A percentile compares a stretch with the other conserved stretches of the same genome.
These are phyloP conservation scores for Chaetothyriales sp. DNA, from an alignment of 2,329 filamentous ascomycete species.

Conservation along the genomic window DNA sequence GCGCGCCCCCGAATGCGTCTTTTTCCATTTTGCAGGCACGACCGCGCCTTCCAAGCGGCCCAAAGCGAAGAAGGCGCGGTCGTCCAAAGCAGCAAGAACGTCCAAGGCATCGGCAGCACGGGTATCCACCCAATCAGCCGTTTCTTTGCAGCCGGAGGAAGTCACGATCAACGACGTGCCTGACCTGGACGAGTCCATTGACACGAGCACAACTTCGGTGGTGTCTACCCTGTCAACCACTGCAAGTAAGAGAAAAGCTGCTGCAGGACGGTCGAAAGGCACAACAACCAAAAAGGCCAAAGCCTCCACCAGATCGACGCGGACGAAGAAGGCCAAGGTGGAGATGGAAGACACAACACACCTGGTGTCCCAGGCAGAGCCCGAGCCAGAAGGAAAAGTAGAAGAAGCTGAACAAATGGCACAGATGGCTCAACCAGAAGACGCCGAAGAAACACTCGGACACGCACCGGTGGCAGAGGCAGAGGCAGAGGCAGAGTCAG, in stretches of 20 bases:
- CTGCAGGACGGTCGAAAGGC: constrained; percentile 22
- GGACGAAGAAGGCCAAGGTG: constrained; percentile 12
- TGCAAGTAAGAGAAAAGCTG: constrained; percentile 30
- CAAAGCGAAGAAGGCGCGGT: constrained; percentile 34
- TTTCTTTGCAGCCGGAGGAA: constrained; percentile 30
- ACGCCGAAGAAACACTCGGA: background rate
- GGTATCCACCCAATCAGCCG: constrained; percentile 37
- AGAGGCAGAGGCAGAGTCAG: background rate
- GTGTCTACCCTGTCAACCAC: constrained; percentile 22
- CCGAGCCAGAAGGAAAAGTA: constrained; percentile 25
- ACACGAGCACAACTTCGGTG: constrained; percentile 39
- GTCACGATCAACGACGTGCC: constrained; percentile 19
- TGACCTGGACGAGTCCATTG: constrained; percentile 37
- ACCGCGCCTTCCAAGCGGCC: constrained; percentile 40
- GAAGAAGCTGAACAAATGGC: background rate
- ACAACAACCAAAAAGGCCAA: constrained; percentile 24
- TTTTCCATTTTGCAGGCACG: constrained; percentile 55
- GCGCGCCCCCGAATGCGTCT: constrained; percentile 63
- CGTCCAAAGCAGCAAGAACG: constrained; percentile 39
- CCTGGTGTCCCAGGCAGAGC: no score
- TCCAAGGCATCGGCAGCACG: constrained; percentile 52
- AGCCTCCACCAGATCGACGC: constrained; percentile 9
- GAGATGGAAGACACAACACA: constrained; percentile 20
- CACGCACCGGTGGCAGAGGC: no score
- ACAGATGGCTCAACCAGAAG: background rate